Percentiles rank a stretch among this genome's conserved stretches.
Evolutionary conservation across 2,329 filamentous ascomycete species (phyloP).

Genomic region (Aspergillus thermomutatus): DNA sequence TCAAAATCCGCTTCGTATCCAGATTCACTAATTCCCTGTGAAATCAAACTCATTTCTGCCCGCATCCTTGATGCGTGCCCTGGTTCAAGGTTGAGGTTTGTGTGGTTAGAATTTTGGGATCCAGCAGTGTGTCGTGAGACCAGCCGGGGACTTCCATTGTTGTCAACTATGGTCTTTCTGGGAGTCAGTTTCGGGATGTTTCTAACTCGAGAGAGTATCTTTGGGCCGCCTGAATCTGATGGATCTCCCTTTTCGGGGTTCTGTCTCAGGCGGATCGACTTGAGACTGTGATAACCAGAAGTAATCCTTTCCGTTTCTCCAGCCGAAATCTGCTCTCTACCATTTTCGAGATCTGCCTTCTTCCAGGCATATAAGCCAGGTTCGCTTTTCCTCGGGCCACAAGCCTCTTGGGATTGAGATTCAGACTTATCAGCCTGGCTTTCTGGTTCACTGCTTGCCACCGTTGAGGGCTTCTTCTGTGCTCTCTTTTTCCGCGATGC

Average conservation of each 20-base stretch:
- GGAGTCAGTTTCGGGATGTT: background rate
- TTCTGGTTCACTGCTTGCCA: background rate
- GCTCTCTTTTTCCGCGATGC: background rate
- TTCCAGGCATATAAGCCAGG: background rate
- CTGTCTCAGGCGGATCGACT: background rate
- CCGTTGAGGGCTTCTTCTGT: background rate
- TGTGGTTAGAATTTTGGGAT: background rate
- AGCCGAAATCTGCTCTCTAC: background rate
- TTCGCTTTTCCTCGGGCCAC: background rate
- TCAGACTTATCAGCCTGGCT: background rate
- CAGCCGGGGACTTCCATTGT: slow-evolving; percentile 36
- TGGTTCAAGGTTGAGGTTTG: background rate
- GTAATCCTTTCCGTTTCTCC: background rate
- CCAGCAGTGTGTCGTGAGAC: background rate
- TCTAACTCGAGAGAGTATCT: background rate
- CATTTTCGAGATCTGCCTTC: background rate
- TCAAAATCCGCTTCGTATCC: slow-evolving; percentile 8
- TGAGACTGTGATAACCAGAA: background rate
- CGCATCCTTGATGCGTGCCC: background rate
- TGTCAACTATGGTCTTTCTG: slow-evolving; percentile 29
- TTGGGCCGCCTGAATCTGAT: background rate
- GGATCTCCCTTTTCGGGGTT: background rate
- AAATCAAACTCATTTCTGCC: background rate
- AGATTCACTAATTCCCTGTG: background rate
- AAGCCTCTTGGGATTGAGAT: background rate